These are phyloP conservation scores for Noccaea caerulescens DNA, from an alignment of 345 rosid genomes.

Conservation along the genomic window DNA sequence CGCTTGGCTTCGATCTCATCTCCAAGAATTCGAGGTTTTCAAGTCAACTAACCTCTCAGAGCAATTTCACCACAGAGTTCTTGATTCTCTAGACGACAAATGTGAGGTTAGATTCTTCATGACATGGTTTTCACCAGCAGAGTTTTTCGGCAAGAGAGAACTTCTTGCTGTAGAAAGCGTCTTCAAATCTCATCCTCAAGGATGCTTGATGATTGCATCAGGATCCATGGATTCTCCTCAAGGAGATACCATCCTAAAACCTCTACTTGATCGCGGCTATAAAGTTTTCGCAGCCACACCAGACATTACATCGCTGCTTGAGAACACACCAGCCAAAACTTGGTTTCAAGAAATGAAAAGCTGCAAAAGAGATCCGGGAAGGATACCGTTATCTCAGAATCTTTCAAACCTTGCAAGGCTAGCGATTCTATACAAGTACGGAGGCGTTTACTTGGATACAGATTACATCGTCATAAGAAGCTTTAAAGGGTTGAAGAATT, in stretches of 20 bases:
- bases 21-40: constrained; percentile 53
- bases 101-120: constrained; percentile 73
- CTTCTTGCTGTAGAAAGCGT: constrained; percentile 61
- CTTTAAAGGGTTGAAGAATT: constrained; percentile 55
- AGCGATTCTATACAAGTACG: constrained; percentile 69
- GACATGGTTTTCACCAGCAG: constrained; percentile 82
- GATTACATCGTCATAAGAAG: constrained; percentile 72
- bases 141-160: constrained; percentile 58
- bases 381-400: constrained; percentile 71
- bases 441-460: constrained; percentile 77
- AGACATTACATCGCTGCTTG: constrained; percentile 57
- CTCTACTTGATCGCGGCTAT: constrained; percentile 54
- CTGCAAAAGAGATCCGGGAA: constrained; percentile 75
- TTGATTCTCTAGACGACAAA: constrained; percentile 50
- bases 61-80: constrained; percentile 58
- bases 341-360: constrained; percentile 68
- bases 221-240: constrained; percentile 59
- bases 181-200: constrained; percentile 65
- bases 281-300: constrained; percentile 63
- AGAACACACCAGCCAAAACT: constrained; percentile 67
- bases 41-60: constrained; percentile 51
- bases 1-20: constrained; percentile 54
- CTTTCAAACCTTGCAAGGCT: constrained; percentile 77
- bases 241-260: constrained; percentile 63
- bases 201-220: constrained; percentile 72